phyloP scores from a whole-genome alignment of 169 alveolate genomes.

The Plasmodium gonderi region DNA sequence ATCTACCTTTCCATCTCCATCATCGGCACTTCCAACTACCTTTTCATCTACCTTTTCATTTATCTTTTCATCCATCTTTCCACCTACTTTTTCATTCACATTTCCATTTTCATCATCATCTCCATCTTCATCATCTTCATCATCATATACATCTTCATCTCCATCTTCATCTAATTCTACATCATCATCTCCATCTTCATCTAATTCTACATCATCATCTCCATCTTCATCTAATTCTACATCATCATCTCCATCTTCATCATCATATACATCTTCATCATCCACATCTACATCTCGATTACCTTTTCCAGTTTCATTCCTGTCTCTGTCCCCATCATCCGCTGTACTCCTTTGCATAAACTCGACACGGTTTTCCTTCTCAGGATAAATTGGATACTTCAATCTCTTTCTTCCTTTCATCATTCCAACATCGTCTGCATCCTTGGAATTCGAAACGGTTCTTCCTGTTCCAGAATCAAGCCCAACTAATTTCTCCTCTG shows the following conservation, averaged over 20 bases:
- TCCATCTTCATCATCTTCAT: background rate
- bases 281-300: too few relatives aligned
- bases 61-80: background rate
- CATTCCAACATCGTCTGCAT: background rate
- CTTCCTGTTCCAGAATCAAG: background rate
- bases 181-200: background rate
- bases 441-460: background rate
- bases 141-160: background rate
- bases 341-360: too few relatives aligned
- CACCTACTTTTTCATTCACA: too few relatives aligned
- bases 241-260: too few relatives aligned
- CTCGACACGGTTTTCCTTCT: too few relatives aligned
- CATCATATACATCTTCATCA: too few relatives aligned
- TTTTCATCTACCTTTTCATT: too few relatives aligned
- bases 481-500: background rate
- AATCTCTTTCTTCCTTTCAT: background rate
- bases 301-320: too few relatives aligned
- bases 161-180: background rate
- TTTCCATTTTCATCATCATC: background rate
- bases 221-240: too few relatives aligned
- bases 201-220: too few relatives aligned
- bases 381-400: too few relatives aligned
- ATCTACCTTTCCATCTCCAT: background rate
- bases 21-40: background rate
- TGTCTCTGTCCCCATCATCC: too few relatives aligned